Evolutionary conservation across 75 land plant species (phyloP).

Genomic region (Chamaecyparis obtusa): DNA sequence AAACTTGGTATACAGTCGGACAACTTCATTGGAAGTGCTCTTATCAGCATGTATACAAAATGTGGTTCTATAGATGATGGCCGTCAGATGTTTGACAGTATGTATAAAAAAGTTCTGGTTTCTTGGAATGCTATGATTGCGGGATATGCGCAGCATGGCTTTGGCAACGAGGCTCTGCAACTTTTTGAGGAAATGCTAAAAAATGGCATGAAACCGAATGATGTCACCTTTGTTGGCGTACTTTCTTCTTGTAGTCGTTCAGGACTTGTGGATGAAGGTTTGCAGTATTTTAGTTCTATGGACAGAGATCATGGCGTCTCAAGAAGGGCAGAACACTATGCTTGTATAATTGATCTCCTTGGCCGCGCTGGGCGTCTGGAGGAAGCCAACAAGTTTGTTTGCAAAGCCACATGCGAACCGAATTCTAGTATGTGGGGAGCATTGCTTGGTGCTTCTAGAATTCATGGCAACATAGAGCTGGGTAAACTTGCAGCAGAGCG

Average conservation of each 20-base stretch:
- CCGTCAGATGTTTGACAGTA: slow-evolving; percentile 9
- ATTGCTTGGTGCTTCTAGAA: slow-evolving; percentile 25
- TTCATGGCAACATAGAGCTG: slow-evolving; percentile 5
- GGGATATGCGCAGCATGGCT: slow-evolving; percentile 15
- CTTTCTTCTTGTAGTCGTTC: neutral
- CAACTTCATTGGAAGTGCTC: slow-evolving; percentile 10
- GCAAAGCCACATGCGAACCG: slow-evolving; percentile 17
- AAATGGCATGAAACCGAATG: slow-evolving; percentile 2
- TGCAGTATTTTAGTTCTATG: neutral
- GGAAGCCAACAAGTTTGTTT: slow-evolving; percentile 18
- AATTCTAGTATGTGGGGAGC: slow-evolving; percentile 12
- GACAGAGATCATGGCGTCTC: neutral
- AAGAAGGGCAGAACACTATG: neutral
- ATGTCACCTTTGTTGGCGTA: slow-evolving; percentile 2
- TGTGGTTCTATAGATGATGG: slow-evolving; percentile 30
- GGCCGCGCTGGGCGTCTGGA: slow-evolving; percentile 19
- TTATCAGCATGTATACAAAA: slow-evolving; percentile 16
- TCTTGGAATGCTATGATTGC: slow-evolving; percentile 25
- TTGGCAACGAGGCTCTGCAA: slow-evolving; percentile 1
- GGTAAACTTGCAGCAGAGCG: slow-evolving; percentile 18
- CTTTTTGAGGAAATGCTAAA: slow-evolving; percentile 11
- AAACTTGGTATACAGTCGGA: slow-evolving; percentile 21
- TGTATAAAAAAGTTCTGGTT: slow-evolving; percentile 12
- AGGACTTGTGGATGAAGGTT: neutral
- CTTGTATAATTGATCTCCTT: slow-evolving; percentile 8